Percentiles rank a stretch among this genome's conserved stretches.
These are phyloP conservation scores for Amesomyces nigricolor DNA, from an alignment of 2,329 filamentous ascomycete genomes.

Conservation along the genomic window DNA sequence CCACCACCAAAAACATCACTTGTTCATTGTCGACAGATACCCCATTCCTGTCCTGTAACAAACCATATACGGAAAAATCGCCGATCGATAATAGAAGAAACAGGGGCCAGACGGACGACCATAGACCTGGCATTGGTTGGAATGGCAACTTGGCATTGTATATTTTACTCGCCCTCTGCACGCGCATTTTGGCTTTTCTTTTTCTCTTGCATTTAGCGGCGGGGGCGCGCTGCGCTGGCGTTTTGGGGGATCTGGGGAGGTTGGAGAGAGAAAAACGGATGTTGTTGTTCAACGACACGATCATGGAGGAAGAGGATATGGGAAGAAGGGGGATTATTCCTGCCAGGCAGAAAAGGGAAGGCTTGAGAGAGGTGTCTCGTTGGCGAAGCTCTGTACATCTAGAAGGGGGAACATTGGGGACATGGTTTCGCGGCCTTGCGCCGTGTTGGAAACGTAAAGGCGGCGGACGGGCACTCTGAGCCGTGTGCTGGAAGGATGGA, in stretches of 20 bases:
- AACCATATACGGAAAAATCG: neutral
- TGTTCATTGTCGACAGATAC: constrained; percentile 7
- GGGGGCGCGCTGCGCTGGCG: constrained; percentile 1
- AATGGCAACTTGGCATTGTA: neutral
- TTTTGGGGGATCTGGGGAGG: neutral
- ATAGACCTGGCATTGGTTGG: constrained; percentile 8
- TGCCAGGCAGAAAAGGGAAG: too few relatives aligned
- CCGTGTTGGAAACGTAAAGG: too few relatives aligned
- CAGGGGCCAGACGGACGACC: neutral
- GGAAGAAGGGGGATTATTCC: neutral
- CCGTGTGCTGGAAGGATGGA: neutral
- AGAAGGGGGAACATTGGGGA: neutral
- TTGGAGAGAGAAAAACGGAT: neutral
- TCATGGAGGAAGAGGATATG: neutral
- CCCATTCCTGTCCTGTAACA: neutral
- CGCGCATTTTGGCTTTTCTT: neutral
- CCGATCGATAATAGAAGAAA: constrained; percentile 2
- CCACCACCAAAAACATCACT: neutral
- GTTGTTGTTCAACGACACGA: neutral
- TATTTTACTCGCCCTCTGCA: neutral
- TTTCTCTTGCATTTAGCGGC: constrained; percentile 3
- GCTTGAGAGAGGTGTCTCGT: too few relatives aligned
- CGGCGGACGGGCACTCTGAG: too few relatives aligned
- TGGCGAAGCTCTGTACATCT: too few relatives aligned
- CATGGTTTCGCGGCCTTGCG: too few relatives aligned